Evolutionary conservation across 2,329 filamentous ascomycete genomes (phyloP).

Genomic region (Sclerotinia spermophila): DNA sequence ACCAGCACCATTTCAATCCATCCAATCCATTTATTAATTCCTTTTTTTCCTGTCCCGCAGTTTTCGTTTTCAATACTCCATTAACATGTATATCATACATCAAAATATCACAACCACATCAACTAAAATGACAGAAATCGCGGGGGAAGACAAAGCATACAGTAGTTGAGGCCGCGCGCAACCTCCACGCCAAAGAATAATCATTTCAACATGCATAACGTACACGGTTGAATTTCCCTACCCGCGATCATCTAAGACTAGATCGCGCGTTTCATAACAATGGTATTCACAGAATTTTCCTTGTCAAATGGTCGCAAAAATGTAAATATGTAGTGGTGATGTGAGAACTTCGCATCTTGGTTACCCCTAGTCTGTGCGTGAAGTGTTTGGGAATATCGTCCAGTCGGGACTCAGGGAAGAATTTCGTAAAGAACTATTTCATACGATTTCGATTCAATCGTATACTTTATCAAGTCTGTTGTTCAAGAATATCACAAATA

Average conservation of each 20-base stretch:
- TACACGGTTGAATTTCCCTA: background rate
- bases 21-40: background rate
- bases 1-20: constrained; percentile 2
- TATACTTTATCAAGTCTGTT: background rate
- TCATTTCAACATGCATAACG: background rate
- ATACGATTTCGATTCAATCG: background rate
- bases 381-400: constrained; percentile 8
- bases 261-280: constrained; percentile 1
- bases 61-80: background rate
- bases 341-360: constrained; percentile 6
- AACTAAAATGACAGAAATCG: background rate
- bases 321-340: background rate
- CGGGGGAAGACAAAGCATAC: constrained; percentile 1
- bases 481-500: background rate
- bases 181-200: background rate
- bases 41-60: constrained; percentile 10
- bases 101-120: background rate
- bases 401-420: background rate
- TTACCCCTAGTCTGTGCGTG: constrained; percentile 16
- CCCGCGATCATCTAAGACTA: background rate
- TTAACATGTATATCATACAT: background rate
- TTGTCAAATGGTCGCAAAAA: background rate
- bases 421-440: background rate
- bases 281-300: background rate
- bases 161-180: background rate